Conservation (phyloP, 345 rosid genomes). For the Pistacia atlantica region DNA sequence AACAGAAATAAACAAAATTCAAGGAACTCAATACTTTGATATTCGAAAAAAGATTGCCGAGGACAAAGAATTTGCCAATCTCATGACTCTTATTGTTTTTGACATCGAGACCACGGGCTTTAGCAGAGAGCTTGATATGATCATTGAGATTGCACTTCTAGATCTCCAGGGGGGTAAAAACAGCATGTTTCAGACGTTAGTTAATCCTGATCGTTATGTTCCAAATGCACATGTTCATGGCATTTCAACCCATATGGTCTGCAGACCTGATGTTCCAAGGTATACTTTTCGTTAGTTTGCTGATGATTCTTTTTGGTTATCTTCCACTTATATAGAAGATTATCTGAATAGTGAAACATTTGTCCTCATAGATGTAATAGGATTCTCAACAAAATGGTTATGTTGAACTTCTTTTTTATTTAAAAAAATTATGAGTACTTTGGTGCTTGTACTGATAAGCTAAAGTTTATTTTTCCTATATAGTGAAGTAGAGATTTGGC, state of each 20-base stretch:
- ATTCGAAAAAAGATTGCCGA: constrained; percentile 54
- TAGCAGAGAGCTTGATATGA: constrained; percentile 47
- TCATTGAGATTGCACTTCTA: constrained; percentile 79
- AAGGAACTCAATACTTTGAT: constrained; percentile 40
- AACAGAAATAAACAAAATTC: constrained; percentile 34
- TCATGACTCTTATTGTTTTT: constrained; percentile 56
- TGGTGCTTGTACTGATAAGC: not conserved
- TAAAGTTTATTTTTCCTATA: not conserved
- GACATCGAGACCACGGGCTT: constrained; percentile 88
- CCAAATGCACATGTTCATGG: constrained; percentile 55
- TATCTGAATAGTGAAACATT: not conserved
- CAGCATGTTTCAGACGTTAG: constrained; percentile 81
- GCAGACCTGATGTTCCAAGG: constrained; percentile 84
- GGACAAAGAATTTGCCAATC: constrained; percentile 51
- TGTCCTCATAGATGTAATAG: not conserved
- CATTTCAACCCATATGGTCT: constrained; percentile 75
- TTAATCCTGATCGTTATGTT: constrained; percentile 69
- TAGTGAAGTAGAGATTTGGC: not conserved
- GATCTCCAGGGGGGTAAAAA: constrained; percentile 85
- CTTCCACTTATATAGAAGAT: constrained; percentile 1
- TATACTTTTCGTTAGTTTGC: constrained; percentile 24
- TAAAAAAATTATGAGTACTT: not conserved
- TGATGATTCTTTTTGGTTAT: not conserved
- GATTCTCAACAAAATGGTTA: not conserved
- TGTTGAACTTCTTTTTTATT: not conserved